Evolutionary conservation across 257 asterid genomes (phyloP), one percentile per base, ranked within the genome.

Genomic region (Lantana camara): DNA sequence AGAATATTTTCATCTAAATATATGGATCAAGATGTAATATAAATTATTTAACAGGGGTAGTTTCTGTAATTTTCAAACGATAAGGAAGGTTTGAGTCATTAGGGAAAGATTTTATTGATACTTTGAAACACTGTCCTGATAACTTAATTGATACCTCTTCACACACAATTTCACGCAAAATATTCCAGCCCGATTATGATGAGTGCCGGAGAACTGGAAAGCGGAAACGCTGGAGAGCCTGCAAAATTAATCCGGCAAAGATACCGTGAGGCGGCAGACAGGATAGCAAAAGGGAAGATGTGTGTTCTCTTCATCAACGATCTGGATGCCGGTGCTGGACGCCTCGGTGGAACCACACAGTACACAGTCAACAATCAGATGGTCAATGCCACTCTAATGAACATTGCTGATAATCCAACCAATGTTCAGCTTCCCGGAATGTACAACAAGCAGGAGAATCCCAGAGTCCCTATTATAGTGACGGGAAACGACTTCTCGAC

Each of bases 171-270:
- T 7, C 14, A 2, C 1, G 0, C 9, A 4, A 20, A 17, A 4
- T 19, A 15, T 20, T 14, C 1, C 80, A 82, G 85, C 81, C 85
- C 89, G 1, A 77, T 82, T 32, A 75, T 69, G 83, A 82, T 82
- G 88, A 82, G 88, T 20, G 88, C 85, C 0, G 88, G 88, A 76
- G 88, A 82, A 66, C 49, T 82, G 22, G 89, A 82, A 44, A 79
- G 85, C 23, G 89, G 85, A 1, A 82, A 79, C 12, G 85, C 89
- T 0, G 85, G 88, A n/a, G 85, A 82, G 75, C 88, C 88, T 0
- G 88, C 88, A 1, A 82, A 82, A 52, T 44, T 82, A 23, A 77
- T 82, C 66, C 42, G 89, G 19, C 85, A 79, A 47, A 51, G 89
- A 60, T 83, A 83, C 73, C 83, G 89, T 1, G 89, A 83, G 62